Base-by-base conservation (phyloP, 306 rosid genomes). In the Betula pendula region DNA sequence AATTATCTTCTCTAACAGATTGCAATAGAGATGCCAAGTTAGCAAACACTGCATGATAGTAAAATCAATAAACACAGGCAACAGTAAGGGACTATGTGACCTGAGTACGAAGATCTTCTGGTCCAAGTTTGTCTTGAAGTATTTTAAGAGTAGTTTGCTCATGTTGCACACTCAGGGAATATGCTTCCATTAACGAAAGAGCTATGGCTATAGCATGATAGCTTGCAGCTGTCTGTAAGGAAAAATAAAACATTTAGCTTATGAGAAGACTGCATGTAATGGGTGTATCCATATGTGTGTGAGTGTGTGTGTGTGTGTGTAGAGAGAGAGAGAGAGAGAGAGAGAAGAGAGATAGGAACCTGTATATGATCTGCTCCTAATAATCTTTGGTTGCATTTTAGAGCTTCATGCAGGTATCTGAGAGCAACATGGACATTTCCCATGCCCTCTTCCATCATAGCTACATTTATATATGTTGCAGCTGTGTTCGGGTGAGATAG, bases 361-460 rank as follows among this genome's bases (percentile, higher is more conserved):
- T 94, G 98, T 69, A 95, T 95, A 84, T 95, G 98, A 81, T 95
- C 97, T 43, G 90, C 91, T 72, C 98, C 98, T 77, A 95, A 84
- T 83, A 95, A 88, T 86, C 91, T 92, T 85, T 89, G 89, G 86
- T 95, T 95, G 82, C 98, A 95, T 82, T 92, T 95, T 55, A 95
- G 97, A 87, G 98, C 98, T 86, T 95, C 98, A 66, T 95, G 98
- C 53, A 95, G 81, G 84, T 92, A 95, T 80, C 98, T 89, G 40
- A 95, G 98, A 13, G 98, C 98, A 79, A 92, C 96, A 69, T 95
- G 88, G 75, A 92, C 98, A 71, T 95, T 95, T 72, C 98, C 97
- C 90, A 90, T 90, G 66, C 97, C 97, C 86, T 95, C 98, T 89
- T 95, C 98, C 98, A 95, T 95, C 97, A 95, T 95, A 16, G 98